Percentiles rank a stretch among this genome's conserved stretches.
Evolutionary conservation across 129 eudicot species (phyloP).

Genomic region (Flaveria sonorensis): DNA sequence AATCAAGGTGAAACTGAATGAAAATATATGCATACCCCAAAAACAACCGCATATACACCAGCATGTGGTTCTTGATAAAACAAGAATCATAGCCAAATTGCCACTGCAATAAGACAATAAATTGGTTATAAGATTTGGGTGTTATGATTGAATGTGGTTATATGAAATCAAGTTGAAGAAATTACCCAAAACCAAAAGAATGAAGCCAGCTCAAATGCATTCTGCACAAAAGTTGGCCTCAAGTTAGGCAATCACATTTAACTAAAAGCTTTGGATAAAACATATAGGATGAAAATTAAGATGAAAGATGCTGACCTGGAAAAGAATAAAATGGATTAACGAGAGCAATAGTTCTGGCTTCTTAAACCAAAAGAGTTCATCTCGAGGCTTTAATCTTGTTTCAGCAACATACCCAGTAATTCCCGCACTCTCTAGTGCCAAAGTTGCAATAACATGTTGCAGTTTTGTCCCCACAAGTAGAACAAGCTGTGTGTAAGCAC

Average conservation of each 20-base stretch:
- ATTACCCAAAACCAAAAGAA: conserved; percentile 99
- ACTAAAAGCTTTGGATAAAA: background rate
- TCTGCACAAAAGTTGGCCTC: conserved; percentile 51
- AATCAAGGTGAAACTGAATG: conserved; percentile 17
- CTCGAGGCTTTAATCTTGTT: conserved; percentile 78
- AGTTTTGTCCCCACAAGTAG: conserved; percentile 88
- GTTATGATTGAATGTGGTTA: background rate
- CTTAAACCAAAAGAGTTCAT: conserved; percentile 97
- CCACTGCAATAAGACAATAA: conserved; percentile 69
- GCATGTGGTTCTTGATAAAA: conserved; percentile 78
- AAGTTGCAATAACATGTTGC: conserved; percentile 93
- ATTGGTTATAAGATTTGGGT: background rate
- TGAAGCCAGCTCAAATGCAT: conserved; percentile 96
- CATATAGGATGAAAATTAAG: background rate
- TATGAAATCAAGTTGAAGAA: conserved; percentile 18
- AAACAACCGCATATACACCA: conserved; percentile 75
- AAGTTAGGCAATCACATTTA: conserved; percentile 18
- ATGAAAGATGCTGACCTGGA: conserved; percentile 64
- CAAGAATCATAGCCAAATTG: conserved; percentile 93
- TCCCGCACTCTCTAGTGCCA: conserved; percentile 93
- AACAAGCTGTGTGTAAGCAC: conserved; percentile 60
- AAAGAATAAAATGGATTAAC: conserved; percentile 88
- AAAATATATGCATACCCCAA: conserved; percentile 56
- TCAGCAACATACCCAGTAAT: conserved; percentile 62
- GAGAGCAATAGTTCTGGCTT: conserved; percentile 80